Evolutionary conservation across 2,329 filamentous ascomycete genomes (phyloP).

Genomic region (Sordariomycetes sp.): DNA sequence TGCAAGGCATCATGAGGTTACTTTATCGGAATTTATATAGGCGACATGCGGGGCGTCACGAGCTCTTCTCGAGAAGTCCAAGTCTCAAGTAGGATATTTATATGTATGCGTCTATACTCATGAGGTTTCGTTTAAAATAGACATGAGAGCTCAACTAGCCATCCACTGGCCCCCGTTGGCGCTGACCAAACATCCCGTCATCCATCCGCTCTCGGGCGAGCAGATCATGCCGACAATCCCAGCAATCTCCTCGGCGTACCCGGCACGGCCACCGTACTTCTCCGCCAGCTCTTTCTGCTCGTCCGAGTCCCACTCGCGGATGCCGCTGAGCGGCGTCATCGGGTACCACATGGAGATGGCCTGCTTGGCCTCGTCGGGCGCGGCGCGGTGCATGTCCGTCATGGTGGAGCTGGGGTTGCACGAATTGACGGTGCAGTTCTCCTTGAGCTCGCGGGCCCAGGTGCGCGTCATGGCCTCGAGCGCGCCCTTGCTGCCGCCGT

Average conservation of each 20-base stretch:
- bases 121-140: not conserved
- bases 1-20: too few relatives aligned
- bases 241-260: constrained; percentile 56
- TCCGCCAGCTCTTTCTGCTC: constrained; percentile 29
- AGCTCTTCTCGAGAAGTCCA: not conserved
- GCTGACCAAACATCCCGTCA: constrained; percentile 61
- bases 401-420: constrained; percentile 35
- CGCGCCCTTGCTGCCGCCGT: constrained; percentile 52
- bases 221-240: constrained; percentile 64
- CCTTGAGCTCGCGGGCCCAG: constrained; percentile 48
- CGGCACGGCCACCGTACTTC: constrained; percentile 38
- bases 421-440: constrained; percentile 47
- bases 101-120: not conserved
- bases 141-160: not conserved
- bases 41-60: too few relatives aligned
- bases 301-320: constrained; percentile 16
- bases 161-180: constrained; percentile 44
- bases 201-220: constrained; percentile 54
- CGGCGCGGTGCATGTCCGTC: constrained; percentile 33
- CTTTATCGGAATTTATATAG: too few relatives aligned
- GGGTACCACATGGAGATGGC: constrained; percentile 23
- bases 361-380: constrained; percentile 38
- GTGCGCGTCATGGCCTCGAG: constrained; percentile 52
- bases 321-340: constrained; percentile 35
- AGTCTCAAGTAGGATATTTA: not conserved